Base-by-base conservation (phyloP, 176 grass and related monocot genomes). In the Avena atlantica region DNA sequence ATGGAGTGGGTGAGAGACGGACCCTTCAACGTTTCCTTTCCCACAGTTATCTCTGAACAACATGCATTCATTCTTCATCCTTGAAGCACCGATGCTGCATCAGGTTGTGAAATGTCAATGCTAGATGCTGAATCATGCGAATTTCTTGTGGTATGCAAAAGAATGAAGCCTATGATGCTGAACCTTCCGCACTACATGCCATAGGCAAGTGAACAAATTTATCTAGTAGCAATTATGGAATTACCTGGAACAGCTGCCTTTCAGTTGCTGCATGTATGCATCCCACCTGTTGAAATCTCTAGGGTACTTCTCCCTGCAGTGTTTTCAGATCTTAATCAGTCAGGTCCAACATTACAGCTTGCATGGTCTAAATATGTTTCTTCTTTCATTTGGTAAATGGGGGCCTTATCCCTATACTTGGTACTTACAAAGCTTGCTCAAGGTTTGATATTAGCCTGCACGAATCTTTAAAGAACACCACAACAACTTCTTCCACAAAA, bases 71-170 rank as follows among this genome's bases (percentile, higher is more conserved):
- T 78, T 94, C 94, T 93, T 99, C 91, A 99, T 86, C 89, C 89
- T 99, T 52, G 94, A 96, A 93, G 97, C 97, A 75, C 97, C 97
- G 66, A 99, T 99, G 90, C 97, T 99, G 87, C 71, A 89, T 70
- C 59, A 91, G 91, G 60, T 76, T 80, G 57, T 24, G 29, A 70
- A 85, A 86, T 40, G 19, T 82, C 81, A 85, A 57, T 55, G 21
- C 74, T 86, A 84, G 11, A 56, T 89, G 40, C 40, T 42, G 5
- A 42, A 68, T 51, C 21, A 21, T 72, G 82, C 55, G 42, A 64
- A 78, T 37, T 85, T 84, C 16, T 71, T 34, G 23, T 77, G 34
- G 65, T 52, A 88, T 42, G 49, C 12, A 42, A 42, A 81, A 69
- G 69, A 81, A 70, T 50, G 78, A 84, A 80, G 15, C 70, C 19